A percentile compares a stretch with the other conserved stretches of the same genome.
Evolutionary conservation across 495 filamentous ascomycete genomes (phyloP).

Genomic region (Collariella sp.): DNA sequence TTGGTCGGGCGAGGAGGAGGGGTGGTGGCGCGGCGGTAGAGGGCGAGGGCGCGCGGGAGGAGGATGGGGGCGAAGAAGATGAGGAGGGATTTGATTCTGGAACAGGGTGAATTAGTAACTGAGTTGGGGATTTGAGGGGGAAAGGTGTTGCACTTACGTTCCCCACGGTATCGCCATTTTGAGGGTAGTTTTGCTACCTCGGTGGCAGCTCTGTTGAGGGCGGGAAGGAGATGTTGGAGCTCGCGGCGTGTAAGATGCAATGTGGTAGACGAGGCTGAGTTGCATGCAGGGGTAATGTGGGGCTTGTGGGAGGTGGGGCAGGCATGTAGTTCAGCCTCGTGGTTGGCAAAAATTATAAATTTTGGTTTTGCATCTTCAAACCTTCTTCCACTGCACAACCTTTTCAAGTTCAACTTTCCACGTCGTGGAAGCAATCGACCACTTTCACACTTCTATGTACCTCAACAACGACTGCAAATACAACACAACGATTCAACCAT

Average conservation of each 20-base stretch:
- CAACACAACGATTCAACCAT: background rate
- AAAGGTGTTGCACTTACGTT: constrained; percentile 33
- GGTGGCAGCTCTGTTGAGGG: constrained; percentile 3
- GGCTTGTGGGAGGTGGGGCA: background rate
- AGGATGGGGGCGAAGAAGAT: constrained; percentile 82
- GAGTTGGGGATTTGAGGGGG: background rate
- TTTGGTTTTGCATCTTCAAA: background rate
- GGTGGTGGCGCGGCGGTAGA: constrained; percentile 42
- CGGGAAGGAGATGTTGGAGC: background rate
- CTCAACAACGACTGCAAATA: constrained; percentile 1
- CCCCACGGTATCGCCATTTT: constrained; percentile 40
- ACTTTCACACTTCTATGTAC: background rate
- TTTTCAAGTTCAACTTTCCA: background rate
- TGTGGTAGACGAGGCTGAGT: constrained; percentile 18
- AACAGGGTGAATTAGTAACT: background rate
- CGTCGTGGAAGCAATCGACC: background rate
- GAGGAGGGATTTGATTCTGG: constrained; percentile 66
- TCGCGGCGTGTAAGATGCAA: constrained; percentile 17
- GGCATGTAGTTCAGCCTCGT: background rate
- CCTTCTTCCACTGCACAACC: background rate
- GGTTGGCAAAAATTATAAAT: constrained; percentile 16
- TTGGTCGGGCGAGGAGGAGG: constrained; percentile 51
- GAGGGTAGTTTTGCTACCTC: constrained; percentile 5
- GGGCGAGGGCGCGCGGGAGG: constrained; percentile 63
- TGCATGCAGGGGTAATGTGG: constrained; percentile 2